Evolutionary conservation across 2,329 filamentous ascomycete species (phyloP).

Genomic region (Helicocarpus griseus): DNA sequence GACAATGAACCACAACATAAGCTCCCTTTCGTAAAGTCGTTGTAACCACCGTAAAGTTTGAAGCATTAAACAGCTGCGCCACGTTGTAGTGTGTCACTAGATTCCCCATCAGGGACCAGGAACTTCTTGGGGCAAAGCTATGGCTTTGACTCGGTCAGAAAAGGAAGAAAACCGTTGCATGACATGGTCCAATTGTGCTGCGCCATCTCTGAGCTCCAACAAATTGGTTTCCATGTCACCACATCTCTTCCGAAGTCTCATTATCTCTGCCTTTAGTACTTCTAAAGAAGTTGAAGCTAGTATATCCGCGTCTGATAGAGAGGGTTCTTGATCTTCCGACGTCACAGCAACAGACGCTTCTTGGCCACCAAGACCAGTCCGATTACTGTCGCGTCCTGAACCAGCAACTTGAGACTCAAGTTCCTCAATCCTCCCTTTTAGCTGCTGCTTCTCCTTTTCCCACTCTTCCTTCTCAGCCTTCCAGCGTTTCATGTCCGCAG

Average conservation of each 20-base stretch:
- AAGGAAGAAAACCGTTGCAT: not conserved
- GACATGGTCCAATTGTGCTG: not conserved
- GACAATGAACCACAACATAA: too few species aligned
- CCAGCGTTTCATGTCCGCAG: conserved; percentile 35
- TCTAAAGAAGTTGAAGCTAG: not conserved
- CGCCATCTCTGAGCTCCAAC: not conserved
- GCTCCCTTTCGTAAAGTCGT: too few species aligned
- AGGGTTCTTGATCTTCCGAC: not conserved
- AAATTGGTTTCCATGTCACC: not conserved
- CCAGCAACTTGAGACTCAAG: too few species aligned
- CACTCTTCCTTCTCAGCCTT: conserved; percentile 28
- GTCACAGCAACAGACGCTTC: not conserved
- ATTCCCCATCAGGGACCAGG: too few species aligned
- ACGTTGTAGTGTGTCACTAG: too few species aligned
- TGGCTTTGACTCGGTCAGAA: not conserved
- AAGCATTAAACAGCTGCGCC: too few species aligned
- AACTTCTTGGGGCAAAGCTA: too few species aligned
- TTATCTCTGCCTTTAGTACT: not conserved
- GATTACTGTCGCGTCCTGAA: too few species aligned
- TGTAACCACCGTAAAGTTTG: too few species aligned
- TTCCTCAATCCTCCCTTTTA: conserved; percentile 27
- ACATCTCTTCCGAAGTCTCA: not conserved
- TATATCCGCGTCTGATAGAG: not conserved
- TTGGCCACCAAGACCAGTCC: not conserved
- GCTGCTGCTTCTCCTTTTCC: conserved; percentile 18